A percentile compares a stretch with the other conserved stretches of the same genome.
Evolutionary conservation across 2,329 filamentous ascomycete species (phyloP).

Genomic region (Colletotrichum tanaceti): DNA sequence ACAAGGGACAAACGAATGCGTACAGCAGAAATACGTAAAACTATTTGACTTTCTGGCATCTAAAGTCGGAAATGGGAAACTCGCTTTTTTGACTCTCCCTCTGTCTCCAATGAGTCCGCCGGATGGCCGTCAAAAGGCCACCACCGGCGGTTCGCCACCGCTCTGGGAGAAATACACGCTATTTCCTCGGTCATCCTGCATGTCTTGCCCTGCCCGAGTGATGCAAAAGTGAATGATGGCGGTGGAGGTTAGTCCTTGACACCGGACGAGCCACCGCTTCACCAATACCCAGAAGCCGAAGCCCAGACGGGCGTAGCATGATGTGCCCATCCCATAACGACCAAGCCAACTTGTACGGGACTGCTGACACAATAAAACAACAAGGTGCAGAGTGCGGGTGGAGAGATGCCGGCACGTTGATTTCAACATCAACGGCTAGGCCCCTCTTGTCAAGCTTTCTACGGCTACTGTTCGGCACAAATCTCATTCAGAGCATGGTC

Average conservation of each 20-base stretch:
- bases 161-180: slow-evolving; percentile 22
- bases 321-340: too few relatives aligned
- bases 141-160: not conserved
- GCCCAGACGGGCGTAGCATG: too few relatives aligned
- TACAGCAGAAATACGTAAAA: slow-evolving; percentile 39
- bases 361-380: too few relatives aligned
- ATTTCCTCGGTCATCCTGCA: slow-evolving; percentile 11
- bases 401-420: too few relatives aligned
- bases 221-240: not conserved
- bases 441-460: too few relatives aligned
- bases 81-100: slow-evolving; percentile 19
- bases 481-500: too few relatives aligned
- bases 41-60: slow-evolving; percentile 38
- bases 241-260: not conserved
- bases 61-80: slow-evolving; percentile 37
- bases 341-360: too few relatives aligned
- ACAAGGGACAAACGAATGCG: slow-evolving; percentile 38
- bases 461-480: too few relatives aligned
- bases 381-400: too few relatives aligned
- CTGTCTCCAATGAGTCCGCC: slow-evolving; percentile 21
- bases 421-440: too few relatives aligned
- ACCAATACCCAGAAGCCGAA: too few relatives aligned
- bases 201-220: not conserved
- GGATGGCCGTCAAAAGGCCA: not conserved
- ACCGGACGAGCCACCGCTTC: too few relatives aligned